Base-by-base conservation (phyloP, 306 rosid species). In the Oxytropis ochrocephala region DNA sequence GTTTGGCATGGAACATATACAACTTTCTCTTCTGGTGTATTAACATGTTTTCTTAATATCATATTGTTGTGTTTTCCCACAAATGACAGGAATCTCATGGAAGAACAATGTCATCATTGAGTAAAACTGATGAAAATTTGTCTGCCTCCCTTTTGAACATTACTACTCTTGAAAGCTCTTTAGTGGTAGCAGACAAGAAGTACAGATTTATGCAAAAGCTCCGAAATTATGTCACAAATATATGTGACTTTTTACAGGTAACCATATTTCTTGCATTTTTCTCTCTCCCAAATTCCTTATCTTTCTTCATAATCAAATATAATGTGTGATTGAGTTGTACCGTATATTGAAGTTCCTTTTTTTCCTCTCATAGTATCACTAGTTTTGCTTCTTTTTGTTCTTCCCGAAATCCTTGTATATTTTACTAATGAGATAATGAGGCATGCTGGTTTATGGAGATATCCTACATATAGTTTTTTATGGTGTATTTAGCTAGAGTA, bases 241-340 rank as follows among this genome's bases (percentile, higher is more conserved):
- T 90, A 49, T 94, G 98, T 42, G 92, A 88, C 81, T 88, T 94
- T 81, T 83, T 94, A 79, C 89, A 94, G 98, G 98, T 94, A 52
- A 73, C 53, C 24, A 24, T 58, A 57, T 63, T 52, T 51, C 11
- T 76, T 76, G 67, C 49, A 17, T 70, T 52, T 29, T 69, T 38
- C 12, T 48, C 5, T 49, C 64, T 55, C 52, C 59, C 29, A 56
- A 64, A 30, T 73, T 77, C 35, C 44, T 24, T 2, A 24, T 24
- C 49, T 49, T 17, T 42, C 30, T 62, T 70, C 36, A 7, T 70
- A 43, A 24, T 17, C 44, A 59, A 58, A 14, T 19, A 19, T 38
- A n/a, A 69, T 48, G 36, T 56, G 67, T 11, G 61, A 32, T 33
- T 70, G 9, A n/a, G 38, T 35, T 33, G 8, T 53, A 44, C 32